Percentiles rank a stretch among this genome's conserved stretches.
phyloP scores from a whole-genome alignment of 352 stramenopile genomes.

The Globisporangium radiosum region DNA sequence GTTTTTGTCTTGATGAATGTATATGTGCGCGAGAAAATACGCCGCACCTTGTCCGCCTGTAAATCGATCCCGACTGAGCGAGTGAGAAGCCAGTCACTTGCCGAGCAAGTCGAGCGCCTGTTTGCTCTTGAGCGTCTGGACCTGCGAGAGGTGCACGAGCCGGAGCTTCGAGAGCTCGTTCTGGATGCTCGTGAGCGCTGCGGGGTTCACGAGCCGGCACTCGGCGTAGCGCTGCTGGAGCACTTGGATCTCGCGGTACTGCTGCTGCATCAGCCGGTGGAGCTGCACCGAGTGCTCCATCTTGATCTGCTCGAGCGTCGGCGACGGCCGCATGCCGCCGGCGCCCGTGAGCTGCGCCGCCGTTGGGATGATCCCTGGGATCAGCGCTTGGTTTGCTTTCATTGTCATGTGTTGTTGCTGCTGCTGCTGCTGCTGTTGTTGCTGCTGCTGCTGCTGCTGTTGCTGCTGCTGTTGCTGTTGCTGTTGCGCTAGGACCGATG shows the following conservation, averaged over 20 bases:
- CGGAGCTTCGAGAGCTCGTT: slow-evolving; percentile 80
- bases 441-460: slow-evolving; percentile 26
- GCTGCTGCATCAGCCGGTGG: slow-evolving; percentile 82
- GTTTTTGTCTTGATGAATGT: too few species aligned
- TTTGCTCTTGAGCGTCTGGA: slow-evolving; percentile 84
- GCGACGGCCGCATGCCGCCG: slow-evolving; percentile 15
- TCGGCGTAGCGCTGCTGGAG: slow-evolving; percentile 82
- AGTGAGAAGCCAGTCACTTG: slow-evolving; percentile 22
- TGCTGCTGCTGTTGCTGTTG: slow-evolving; percentile 13
- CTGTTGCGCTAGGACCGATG: slow-evolving; percentile 29
- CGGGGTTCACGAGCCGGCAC: slow-evolving; percentile 59
- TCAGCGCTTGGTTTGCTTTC: slow-evolving; percentile 29
- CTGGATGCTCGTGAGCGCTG: slow-evolving; percentile 70
- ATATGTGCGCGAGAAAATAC: too few species aligned
- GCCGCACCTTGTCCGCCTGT: too few species aligned
- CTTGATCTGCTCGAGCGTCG: slow-evolving; percentile 62
- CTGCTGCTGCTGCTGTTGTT: slow-evolving; percentile 20
- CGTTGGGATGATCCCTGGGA: slow-evolving; percentile 13
- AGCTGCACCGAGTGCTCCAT: slow-evolving; percentile 85
- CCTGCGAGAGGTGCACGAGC: slow-evolving; percentile 78
- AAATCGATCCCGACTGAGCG: too few species aligned
- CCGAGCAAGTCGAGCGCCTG: slow-evolving; percentile 68
- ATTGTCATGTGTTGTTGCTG: slow-evolving; percentile 20
- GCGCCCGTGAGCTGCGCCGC: slow-evolving; percentile 17
- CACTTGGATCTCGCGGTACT: slow-evolving; percentile 83